A percentile compares a stretch with the other conserved stretches of the same genome.
These are phyloP conservation scores for Boletus rubroflammeus DNA, from an alignment of 768 basidiomycete genomes.

Conservation along the genomic window DNA sequence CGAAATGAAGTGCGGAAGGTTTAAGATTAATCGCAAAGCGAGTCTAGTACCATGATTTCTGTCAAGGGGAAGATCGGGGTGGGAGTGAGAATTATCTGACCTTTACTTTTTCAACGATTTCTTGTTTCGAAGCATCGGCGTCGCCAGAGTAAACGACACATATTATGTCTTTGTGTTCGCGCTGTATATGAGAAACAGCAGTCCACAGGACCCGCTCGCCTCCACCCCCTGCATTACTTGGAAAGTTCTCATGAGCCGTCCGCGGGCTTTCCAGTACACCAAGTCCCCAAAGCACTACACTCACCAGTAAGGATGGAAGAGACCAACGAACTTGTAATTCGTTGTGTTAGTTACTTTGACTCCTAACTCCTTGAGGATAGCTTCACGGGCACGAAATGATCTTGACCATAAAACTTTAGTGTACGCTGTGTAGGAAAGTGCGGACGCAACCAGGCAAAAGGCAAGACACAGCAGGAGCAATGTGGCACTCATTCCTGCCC, in stretches of 20 bases:
- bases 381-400: constrained; percentile 18
- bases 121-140: constrained; percentile 68
- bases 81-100: constrained; percentile 35
- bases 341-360: not conserved
- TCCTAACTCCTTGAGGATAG: constrained; percentile 21
- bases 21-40: constrained; percentile 78
- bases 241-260: constrained; percentile 34
- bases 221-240: constrained; percentile 92
- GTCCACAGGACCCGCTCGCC: constrained; percentile 96
- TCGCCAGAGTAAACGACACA: constrained; percentile 91
- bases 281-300: constrained; percentile 17
- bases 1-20: constrained; percentile 66
- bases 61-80: not conserved
- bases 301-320: constrained; percentile 97
- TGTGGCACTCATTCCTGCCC: constrained; percentile 10
- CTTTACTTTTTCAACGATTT: constrained; percentile 79
- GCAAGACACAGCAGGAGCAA: constrained; percentile 16
- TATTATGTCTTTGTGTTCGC: constrained; percentile 57
- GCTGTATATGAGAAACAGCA: constrained; percentile 75
- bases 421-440: constrained; percentile 25
- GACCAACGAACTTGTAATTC: constrained; percentile 54
- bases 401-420: constrained; percentile 20
- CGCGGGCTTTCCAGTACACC: not conserved
- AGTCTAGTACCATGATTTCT: constrained; percentile 40
- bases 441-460: constrained; percentile 4